Percentiles rank a stretch among this genome's conserved stretches.
Evolutionary conservation across 2,329 filamentous ascomycete genomes (phyloP).

Genomic region (Fusarium circinatum): DNA sequence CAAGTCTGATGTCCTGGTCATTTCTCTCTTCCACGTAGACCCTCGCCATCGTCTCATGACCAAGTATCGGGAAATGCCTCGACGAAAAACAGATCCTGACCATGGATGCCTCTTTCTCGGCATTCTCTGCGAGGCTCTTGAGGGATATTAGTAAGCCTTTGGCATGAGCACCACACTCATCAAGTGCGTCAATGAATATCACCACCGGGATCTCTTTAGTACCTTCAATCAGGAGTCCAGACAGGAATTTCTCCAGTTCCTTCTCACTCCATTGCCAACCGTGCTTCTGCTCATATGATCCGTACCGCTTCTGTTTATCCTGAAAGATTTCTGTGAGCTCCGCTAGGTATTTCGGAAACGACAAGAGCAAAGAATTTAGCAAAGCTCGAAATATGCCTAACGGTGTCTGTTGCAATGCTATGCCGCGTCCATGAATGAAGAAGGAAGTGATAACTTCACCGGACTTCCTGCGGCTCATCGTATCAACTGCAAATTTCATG

Average conservation of each 20-base stretch:
- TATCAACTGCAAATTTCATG: not conserved
- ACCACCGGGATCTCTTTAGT: not conserved
- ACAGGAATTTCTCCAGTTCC: not conserved
- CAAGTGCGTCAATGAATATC: not conserved
- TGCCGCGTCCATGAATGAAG: not conserved
- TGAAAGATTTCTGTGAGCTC: not conserved
- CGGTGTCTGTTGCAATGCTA: accelerated
- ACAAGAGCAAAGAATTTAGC: not conserved
- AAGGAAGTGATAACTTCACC: not conserved
- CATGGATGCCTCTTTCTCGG: accelerated
- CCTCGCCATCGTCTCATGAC: not conserved
- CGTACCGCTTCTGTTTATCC: not conserved
- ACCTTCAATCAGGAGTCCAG: not conserved
- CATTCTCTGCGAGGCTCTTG: not conserved
- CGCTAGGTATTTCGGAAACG: not conserved
- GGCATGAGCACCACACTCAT: not conserved
- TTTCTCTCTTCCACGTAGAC: not conserved
- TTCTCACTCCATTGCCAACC: not conserved
- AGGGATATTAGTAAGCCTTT: not conserved
- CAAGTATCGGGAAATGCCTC: not conserved
- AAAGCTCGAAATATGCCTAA: not conserved
- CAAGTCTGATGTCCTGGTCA: not conserved
- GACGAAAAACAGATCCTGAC: not conserved
- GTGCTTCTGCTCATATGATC: not conserved
- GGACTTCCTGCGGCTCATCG: not conserved